These are phyloP conservation scores for Pleurotus tuoliensis DNA, from an alignment of 768 basidiomycete genomes.

Conservation along the genomic window DNA sequence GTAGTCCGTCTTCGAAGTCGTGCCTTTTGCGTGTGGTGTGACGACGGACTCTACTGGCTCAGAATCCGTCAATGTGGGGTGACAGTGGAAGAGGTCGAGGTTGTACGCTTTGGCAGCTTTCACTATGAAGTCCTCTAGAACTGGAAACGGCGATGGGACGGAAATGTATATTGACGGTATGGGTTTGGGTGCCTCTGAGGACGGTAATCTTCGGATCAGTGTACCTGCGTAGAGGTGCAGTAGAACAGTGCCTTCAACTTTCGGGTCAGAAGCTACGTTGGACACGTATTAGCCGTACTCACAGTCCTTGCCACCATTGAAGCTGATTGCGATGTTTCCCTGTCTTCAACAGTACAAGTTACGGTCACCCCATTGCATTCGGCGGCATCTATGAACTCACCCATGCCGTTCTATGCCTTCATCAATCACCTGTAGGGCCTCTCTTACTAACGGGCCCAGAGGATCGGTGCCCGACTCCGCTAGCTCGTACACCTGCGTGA, in stretches of 20 bases:
- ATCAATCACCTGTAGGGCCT: constrained; percentile 83
- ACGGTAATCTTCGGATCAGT: constrained; percentile 43
- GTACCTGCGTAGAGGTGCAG: constrained; percentile 83
- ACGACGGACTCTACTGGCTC: constrained; percentile 46
- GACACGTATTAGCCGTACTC: constrained; percentile 22
- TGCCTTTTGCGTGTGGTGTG: constrained; percentile 20
- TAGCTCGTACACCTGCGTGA: constrained; percentile 57
- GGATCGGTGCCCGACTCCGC: constrained; percentile 47
- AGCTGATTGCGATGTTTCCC: constrained; percentile 79
- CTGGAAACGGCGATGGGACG: constrained; percentile 81
- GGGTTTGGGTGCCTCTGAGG: constrained; percentile 33
- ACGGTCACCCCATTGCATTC: constrained; percentile 10
- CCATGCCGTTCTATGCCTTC: constrained; percentile 71
- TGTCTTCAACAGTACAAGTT: constrained; percentile 37
- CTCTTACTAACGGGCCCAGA: constrained; percentile 59
- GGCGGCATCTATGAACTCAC: constrained; percentile 46
- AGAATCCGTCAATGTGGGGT: constrained; percentile 24
- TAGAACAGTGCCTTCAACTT: constrained; percentile 82
- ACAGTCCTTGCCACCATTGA: constrained; percentile 99
- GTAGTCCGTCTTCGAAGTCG: constrained; percentile 13
- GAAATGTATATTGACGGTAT: constrained; percentile 84
- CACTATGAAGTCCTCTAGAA: constrained; percentile 81
- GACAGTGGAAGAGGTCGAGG: constrained; percentile 68
- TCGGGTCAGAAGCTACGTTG: constrained; percentile 3
- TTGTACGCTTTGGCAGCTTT: constrained; percentile 58